Evolutionary conservation across 169 alveolate species (phyloP).

Genomic region (Eimeria necatrix): DNA sequence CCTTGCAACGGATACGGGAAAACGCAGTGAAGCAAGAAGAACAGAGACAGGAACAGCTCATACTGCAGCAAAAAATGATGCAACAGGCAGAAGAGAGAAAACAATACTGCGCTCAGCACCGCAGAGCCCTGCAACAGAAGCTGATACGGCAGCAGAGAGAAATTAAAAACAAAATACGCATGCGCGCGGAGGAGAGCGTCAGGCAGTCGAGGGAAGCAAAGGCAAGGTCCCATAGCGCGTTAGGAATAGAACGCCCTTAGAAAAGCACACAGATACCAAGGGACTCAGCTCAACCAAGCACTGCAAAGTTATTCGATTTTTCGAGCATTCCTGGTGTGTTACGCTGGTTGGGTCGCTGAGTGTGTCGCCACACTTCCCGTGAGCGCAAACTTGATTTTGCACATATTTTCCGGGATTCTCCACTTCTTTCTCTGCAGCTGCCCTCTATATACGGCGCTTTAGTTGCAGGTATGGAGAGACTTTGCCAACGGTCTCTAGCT

Average conservation of each 20-base stretch:
- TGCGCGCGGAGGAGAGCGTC: constrained; percentile 70
- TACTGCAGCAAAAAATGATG: constrained; percentile 52
- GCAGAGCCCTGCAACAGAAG: constrained; percentile 55
- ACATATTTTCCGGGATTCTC: too few relatives aligned
- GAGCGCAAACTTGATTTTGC: too few relatives aligned
- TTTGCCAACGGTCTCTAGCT: neutral
- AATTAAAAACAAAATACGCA: constrained; percentile 46
- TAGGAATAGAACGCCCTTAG: too few relatives aligned
- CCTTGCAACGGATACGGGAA: constrained; percentile 58
- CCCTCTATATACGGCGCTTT: too few relatives aligned
- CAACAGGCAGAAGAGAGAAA: constrained; percentile 39
- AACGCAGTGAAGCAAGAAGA: constrained; percentile 41
- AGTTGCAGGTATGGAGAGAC: too few relatives aligned
- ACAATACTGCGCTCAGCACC: constrained; percentile 60
- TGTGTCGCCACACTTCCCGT: too few relatives aligned
- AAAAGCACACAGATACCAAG: too few relatives aligned
- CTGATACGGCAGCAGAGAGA: constrained; percentile 63
- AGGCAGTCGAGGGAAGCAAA: constrained; percentile 67
- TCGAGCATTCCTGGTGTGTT: too few relatives aligned
- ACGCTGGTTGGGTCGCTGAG: too few relatives aligned
- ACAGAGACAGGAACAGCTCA: constrained; percentile 45
- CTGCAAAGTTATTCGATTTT: too few relatives aligned
- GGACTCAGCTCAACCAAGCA: too few relatives aligned
- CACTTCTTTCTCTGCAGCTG: too few relatives aligned
- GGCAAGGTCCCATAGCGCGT: constrained; percentile 13